phyloP scores from a whole-genome alignment of 768 basidiomycete species.

The Myochromella boudieri region DNA sequence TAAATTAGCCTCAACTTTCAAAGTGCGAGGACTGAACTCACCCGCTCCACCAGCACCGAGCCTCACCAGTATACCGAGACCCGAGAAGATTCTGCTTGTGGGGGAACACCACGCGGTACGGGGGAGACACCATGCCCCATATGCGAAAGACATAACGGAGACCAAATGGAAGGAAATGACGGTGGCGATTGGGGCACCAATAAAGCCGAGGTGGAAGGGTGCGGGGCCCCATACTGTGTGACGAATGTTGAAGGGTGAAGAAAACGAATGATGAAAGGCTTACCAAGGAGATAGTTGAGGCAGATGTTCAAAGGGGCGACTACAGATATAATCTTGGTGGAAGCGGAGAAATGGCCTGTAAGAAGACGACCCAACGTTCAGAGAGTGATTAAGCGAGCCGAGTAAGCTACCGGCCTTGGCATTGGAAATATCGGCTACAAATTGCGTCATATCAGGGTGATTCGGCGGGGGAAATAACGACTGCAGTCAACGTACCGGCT shows the following conservation, averaged over 20 bases:
- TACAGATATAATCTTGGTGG: constrained; percentile 78
- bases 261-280: too few species aligned
- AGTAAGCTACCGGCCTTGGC: constrained; percentile 53
- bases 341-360: constrained; percentile 75
- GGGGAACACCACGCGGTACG: constrained; percentile 82
- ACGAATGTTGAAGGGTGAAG: neutral
- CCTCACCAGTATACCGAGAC: constrained; percentile 62
- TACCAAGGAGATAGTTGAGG: constrained; percentile 83
- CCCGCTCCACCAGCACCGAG: constrained; percentile 83
- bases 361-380: neutral
- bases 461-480: constrained; percentile 8
- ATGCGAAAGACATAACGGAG: constrained; percentile 54
- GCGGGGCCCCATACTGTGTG: constrained; percentile 82
- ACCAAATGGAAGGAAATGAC: constrained; percentile 87
- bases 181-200: constrained; percentile 84
- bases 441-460: neutral
- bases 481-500: constrained; percentile 33
- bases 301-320: constrained; percentile 85
- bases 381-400: neutral
- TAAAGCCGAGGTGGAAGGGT: constrained; percentile 44
- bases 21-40: constrained; percentile 19
- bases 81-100: constrained; percentile 58
- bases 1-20: neutral
- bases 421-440: constrained; percentile 73
- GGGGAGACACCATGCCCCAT: constrained; percentile 60